Evolutionary conservation across 2,329 filamentous ascomycete genomes (phyloP).

Genomic region (Eutypella sp.): DNA sequence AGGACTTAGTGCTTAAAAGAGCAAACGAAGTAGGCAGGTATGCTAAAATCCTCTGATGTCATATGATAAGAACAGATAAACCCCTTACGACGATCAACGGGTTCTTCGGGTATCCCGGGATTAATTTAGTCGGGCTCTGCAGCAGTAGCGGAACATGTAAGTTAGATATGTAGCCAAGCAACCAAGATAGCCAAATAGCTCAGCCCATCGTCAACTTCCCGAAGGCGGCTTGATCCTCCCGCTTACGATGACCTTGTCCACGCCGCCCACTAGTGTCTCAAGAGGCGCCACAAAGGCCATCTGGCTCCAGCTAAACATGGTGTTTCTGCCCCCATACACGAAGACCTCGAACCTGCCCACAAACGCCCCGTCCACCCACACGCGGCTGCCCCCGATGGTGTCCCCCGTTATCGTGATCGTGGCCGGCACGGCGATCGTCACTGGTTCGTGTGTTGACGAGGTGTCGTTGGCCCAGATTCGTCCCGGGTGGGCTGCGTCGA

Average conservation of each 20-base stretch:
- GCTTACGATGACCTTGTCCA: slow-evolving; percentile 5
- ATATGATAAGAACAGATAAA: too few relatives aligned
- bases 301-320: slow-evolving; percentile 48
- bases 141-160: too few relatives aligned
- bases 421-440: slow-evolving; percentile 28
- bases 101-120: too few relatives aligned
- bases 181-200: too few relatives aligned
- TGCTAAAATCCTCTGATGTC: too few relatives aligned
- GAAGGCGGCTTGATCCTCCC: neutral
- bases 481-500: slow-evolving; percentile 41
- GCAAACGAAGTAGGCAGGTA: too few relatives aligned
- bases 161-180: too few relatives aligned
- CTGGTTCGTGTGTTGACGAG: slow-evolving; percentile 37
- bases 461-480: slow-evolving; percentile 48
- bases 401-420: slow-evolving; percentile 40
- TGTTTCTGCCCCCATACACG: slow-evolving; percentile 48
- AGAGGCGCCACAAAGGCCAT: slow-evolving; percentile 52
- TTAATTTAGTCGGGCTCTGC: too few relatives aligned
- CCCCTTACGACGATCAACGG: too few relatives aligned
- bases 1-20: too few relatives aligned
- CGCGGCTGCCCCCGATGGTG: slow-evolving; percentile 39
- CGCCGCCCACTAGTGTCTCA: slow-evolving; percentile 18
- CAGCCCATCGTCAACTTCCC: neutral
- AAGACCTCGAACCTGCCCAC: slow-evolving; percentile 49
- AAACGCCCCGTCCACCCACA: slow-evolving; percentile 42